These are phyloP conservation scores for Rosellinia necatrix DNA, from an alignment of 2,329 filamentous ascomycete species.

Conservation along the genomic window DNA sequence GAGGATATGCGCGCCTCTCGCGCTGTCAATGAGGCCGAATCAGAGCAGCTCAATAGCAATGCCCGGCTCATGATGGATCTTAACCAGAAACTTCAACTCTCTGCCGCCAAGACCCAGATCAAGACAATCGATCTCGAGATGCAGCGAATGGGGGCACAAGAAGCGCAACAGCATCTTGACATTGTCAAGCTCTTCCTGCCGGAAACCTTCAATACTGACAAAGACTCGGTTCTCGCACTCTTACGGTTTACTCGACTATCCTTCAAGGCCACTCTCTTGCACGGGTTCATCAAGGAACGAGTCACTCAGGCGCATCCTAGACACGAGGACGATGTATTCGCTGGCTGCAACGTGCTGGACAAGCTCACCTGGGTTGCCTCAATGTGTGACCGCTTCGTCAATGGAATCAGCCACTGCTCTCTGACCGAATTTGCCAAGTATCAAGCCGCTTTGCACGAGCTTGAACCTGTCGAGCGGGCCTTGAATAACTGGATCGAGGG, in stretches of 20 bases:
- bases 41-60: slow-evolving; percentile 84
- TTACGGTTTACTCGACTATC: slow-evolving; percentile 84
- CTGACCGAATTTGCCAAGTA: slow-evolving; percentile 78
- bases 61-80: slow-evolving; percentile 96
- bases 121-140: slow-evolving; percentile 94
- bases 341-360: slow-evolving; percentile 79
- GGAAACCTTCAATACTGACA: slow-evolving; percentile 78
- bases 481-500: slow-evolving; percentile 88
- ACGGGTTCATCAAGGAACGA: slow-evolving; percentile 78
- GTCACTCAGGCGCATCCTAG: slow-evolving; percentile 70
- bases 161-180: slow-evolving; percentile 83
- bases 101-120: slow-evolving; percentile 86
- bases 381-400: slow-evolving; percentile 84
- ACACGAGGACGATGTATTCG: slow-evolving; percentile 78
- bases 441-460: slow-evolving; percentile 79
- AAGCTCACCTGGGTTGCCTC: slow-evolving; percentile 82
- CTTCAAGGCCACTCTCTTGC: slow-evolving; percentile 84
- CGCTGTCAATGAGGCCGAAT: slow-evolving; percentile 89
- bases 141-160: slow-evolving; percentile 82
- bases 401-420: slow-evolving; percentile 77
- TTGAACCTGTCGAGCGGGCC: slow-evolving; percentile 88
- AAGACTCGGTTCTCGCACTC: slow-evolving; percentile 85
- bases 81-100: slow-evolving; percentile 90
- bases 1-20: slow-evolving; percentile 92
- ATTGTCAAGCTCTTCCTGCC: slow-evolving; percentile 91